phyloP scores from a whole-genome alignment of 352 stramenopile genomes.

The Phytophthora cactorum region DNA sequence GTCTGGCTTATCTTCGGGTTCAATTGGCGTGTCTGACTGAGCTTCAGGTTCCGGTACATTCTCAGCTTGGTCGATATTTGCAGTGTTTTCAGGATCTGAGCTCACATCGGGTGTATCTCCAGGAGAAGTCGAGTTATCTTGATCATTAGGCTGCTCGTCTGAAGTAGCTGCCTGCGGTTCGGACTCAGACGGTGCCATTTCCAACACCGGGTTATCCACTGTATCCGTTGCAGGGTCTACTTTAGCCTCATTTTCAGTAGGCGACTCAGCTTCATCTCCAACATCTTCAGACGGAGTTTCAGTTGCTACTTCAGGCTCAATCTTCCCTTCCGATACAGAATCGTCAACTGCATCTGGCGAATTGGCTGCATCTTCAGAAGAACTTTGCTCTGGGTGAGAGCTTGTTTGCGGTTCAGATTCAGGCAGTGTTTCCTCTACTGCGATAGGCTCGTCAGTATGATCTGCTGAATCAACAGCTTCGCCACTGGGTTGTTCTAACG shows the following conservation, averaged over 20 bases:
- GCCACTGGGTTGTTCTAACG: background rate
- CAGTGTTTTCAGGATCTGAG: background rate
- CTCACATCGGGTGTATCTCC: background rate
- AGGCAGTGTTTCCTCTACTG: background rate
- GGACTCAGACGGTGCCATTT: background rate
- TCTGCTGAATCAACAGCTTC: background rate
- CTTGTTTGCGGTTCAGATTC: constrained; percentile 5
- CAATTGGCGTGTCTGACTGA: background rate
- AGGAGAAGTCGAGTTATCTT: background rate
- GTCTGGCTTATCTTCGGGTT: constrained; percentile 4
- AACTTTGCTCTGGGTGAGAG: constrained; percentile 2
- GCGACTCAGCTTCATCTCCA: constrained; percentile 2
- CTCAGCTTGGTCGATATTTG: background rate
- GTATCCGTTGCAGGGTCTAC: constrained; percentile 4
- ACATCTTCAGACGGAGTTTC: background rate
- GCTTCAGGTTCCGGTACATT: background rate
- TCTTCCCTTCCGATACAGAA: background rate
- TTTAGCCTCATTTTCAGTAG: background rate
- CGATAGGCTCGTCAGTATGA: background rate
- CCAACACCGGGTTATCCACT: background rate
- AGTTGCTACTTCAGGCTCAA: background rate
- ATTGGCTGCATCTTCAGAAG: background rate
- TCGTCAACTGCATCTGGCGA: constrained; percentile 3
- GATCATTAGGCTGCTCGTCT: background rate
- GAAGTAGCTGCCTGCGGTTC: constrained; percentile 1